Conservation (phyloP, 1,139 yeast genomes). For the Kodamaea plutei region DNA sequence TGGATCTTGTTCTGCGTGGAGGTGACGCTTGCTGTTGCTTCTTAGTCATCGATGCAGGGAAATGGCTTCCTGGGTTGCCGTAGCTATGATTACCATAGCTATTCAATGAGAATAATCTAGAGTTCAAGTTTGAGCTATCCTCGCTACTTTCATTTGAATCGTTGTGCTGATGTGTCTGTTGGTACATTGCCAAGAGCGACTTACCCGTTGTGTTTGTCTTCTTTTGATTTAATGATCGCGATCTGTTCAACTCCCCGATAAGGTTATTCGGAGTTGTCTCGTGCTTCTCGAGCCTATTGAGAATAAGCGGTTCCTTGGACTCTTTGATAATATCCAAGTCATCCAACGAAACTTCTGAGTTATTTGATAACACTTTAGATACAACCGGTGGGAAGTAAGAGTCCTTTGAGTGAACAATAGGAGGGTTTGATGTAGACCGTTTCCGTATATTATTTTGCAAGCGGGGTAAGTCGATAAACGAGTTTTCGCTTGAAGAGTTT, state of each 20-base stretch:
- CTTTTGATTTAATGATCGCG: slow-evolving; percentile 30
- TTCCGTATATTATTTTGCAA: slow-evolving; percentile 13
- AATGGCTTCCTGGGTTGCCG: slow-evolving; percentile 1
- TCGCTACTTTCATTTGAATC: slow-evolving; percentile 14
- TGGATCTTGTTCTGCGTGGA: slow-evolving; percentile 15
- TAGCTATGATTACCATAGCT: slow-evolving; percentile 5
- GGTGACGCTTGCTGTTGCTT: no score
- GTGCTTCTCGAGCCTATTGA: no score
- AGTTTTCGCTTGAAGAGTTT: slow-evolving; percentile 24
- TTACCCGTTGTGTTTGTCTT: slow-evolving; percentile 20
- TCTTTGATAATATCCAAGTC: slow-evolving; percentile 29
- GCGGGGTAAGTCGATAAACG: slow-evolving; percentile 28
- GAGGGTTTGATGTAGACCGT: slow-evolving; percentile 23
- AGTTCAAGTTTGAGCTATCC: slow-evolving; percentile 7
- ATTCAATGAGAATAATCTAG: slow-evolving; percentile 9
- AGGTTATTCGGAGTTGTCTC: slow-evolving; percentile 2
- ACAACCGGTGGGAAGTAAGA: slow-evolving; percentile 30
- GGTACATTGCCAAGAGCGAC: slow-evolving; percentile 25
- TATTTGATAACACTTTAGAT: slow-evolving; percentile 14
- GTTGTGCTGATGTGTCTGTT: slow-evolving; percentile 17
- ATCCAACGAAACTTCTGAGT: slow-evolving; percentile 16
- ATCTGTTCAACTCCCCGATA: slow-evolving; percentile 18
- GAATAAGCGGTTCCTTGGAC: slow-evolving; percentile 12
- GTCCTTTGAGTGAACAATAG: slow-evolving; percentile 4
- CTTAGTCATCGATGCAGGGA: slow-evolving; percentile 3